Percentiles rank a stretch among this genome's conserved stretches.
phyloP scores from a whole-genome alignment of 2,329 filamentous ascomycete genomes.

The Phialophora chinensis region DNA sequence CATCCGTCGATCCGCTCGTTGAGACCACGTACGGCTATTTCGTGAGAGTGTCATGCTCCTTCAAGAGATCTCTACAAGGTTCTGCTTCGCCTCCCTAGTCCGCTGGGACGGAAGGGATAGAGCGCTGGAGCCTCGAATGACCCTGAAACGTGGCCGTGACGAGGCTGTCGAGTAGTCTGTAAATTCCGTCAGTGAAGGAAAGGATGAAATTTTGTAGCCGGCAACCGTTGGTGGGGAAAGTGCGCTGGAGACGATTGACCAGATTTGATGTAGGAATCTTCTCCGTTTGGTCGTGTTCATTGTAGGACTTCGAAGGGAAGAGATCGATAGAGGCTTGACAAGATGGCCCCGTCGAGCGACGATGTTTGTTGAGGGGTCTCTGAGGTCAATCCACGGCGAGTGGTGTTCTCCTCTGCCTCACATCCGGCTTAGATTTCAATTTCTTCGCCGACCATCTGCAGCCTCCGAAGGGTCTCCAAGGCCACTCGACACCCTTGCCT shows the following conservation, averaged over 20 bases:
- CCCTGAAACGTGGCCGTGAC: background rate
- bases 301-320: too few species aligned
- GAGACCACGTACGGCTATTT: background rate
- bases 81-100: background rate
- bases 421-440: background rate
- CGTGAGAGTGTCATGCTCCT: background rate
- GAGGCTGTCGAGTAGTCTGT: too few species aligned
- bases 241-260: too few species aligned
- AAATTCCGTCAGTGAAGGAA: too few species aligned
- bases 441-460: conserved; percentile 3
- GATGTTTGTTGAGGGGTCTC: too few species aligned
- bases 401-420: background rate
- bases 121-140: background rate
- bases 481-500: conserved; percentile 53
- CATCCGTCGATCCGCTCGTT: background rate
- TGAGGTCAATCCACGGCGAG: background rate
- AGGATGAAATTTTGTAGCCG: too few species aligned
- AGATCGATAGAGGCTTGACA: too few species aligned
- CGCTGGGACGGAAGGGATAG: background rate
- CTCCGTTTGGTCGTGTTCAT: too few species aligned
- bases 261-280: too few species aligned
- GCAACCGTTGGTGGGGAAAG: too few species aligned
- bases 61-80: background rate
- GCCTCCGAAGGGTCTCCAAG: conserved; percentile 48
- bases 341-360: too few species aligned